Percentiles rank a stretch among this genome's conserved stretches.
phyloP scores from a whole-genome alignment of 495 filamentous ascomycete genomes.

The Xylona heveae region DNA sequence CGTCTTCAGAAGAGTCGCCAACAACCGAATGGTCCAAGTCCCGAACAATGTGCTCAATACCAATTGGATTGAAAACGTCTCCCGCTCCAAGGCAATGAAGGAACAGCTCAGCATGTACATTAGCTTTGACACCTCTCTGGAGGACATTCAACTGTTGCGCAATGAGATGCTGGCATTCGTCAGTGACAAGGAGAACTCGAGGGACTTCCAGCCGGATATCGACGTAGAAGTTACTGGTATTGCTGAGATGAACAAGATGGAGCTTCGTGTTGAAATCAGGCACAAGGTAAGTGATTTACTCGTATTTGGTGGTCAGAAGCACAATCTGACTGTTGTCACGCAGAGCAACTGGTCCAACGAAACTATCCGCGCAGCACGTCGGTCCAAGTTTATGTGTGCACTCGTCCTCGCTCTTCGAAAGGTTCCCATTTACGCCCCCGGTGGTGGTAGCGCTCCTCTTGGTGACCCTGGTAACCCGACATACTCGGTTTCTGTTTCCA shows the following conservation, averaged over 20 bases:
- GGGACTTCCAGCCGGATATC: slow-evolving; percentile 80
- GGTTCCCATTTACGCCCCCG: slow-evolving; percentile 70
- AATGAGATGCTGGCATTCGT: slow-evolving; percentile 71
- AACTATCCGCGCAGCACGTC: slow-evolving; percentile 53
- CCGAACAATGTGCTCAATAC: slow-evolving; percentile 84
- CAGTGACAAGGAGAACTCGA: slow-evolving; percentile 60
- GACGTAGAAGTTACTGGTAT: slow-evolving; percentile 57
- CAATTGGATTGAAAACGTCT: slow-evolving; percentile 83
- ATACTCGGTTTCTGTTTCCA: slow-evolving; percentile 52
- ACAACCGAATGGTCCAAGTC: slow-evolving; percentile 67
- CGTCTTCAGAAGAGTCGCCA: slow-evolving; percentile 70
- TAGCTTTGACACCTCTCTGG: slow-evolving; percentile 65
- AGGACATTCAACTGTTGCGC: slow-evolving; percentile 66
- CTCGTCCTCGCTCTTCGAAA: slow-evolving; percentile 67
- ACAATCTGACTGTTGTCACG: not conserved
- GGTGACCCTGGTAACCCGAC: slow-evolving; percentile 48
- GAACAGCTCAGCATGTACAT: slow-evolving; percentile 64
- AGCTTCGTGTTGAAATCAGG: slow-evolving; percentile 60
- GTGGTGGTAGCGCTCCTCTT: slow-evolving; percentile 41
- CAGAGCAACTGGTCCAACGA: slow-evolving; percentile 87
- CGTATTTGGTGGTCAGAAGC: not conserved
- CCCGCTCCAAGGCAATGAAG: slow-evolving; percentile 75
- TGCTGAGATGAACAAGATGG: slow-evolving; percentile 71
- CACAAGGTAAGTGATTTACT: slow-evolving; percentile 35
- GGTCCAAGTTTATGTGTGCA: slow-evolving; percentile 94